These are phyloP conservation scores for Reutealis trisperma DNA, from an alignment of 345 rosid species.

Conservation along the genomic window DNA sequence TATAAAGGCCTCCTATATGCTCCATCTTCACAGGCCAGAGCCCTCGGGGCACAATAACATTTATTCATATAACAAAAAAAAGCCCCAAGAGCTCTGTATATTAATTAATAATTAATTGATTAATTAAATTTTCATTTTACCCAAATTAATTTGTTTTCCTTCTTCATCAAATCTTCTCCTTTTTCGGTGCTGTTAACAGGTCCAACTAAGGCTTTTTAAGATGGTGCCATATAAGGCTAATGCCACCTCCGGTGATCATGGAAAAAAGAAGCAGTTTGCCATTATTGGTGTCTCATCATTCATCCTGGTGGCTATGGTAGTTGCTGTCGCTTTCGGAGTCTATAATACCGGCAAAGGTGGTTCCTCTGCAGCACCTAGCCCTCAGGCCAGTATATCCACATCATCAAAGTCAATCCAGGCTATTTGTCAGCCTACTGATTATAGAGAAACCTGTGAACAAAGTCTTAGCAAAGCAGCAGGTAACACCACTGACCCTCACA, in stretches of 20 bases:
- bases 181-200: background rate
- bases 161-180: background rate
- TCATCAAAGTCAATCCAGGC: slow-evolving; percentile 49
- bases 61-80: background rate
- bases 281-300: slow-evolving; percentile 49
- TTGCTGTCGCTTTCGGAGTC: slow-evolving; percentile 48
- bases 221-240: slow-evolving; percentile 6
- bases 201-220: background rate
- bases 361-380: background rate
- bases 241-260: background rate
- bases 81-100: slow-evolving; percentile 32
- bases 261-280: slow-evolving; percentile 43
- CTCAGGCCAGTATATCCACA: slow-evolving; percentile 2
- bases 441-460: slow-evolving; percentile 46
- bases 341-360: background rate
- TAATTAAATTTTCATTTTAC: background rate
- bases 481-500: slow-evolving; percentile 52
- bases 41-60: slow-evolving; percentile 29
- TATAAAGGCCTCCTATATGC: background rate
- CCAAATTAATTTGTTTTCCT: background rate
- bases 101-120: too few relatives aligned
- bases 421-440: slow-evolving; percentile 68
- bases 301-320: slow-evolving; percentile 65
- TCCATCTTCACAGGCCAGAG: slow-evolving; percentile 12
- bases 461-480: slow-evolving; percentile 44